Evolutionary conservation across 2,329 filamentous ascomycete species (phyloP).

Genomic region (Rhynchosporium secalis): DNA sequence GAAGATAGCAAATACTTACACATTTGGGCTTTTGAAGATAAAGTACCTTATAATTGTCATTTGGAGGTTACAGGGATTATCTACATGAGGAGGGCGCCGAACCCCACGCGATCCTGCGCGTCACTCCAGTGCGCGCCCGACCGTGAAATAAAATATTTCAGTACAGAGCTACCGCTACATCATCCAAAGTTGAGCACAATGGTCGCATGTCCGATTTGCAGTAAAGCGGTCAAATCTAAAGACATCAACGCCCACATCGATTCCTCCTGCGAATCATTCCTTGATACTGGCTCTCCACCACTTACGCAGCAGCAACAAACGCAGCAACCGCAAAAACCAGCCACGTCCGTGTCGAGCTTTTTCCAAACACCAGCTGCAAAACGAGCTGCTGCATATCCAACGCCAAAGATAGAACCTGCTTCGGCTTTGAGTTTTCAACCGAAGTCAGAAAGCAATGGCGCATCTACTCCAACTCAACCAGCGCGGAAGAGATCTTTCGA

Average conservation of each 20-base stretch:
- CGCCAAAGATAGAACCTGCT: slow-evolving; percentile 38
- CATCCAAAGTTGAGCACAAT: slow-evolving; percentile 24
- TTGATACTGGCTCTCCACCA: slow-evolving; percentile 52
- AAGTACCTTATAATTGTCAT: too few species aligned
- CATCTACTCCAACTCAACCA: slow-evolving; percentile 26
- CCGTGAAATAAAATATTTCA: background rate
- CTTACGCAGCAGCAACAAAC: slow-evolving; percentile 41
- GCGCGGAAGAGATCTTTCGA: slow-evolving; percentile 39
- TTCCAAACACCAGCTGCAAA: slow-evolving; percentile 63
- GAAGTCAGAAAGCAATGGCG: slow-evolving; percentile 39
- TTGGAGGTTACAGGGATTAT: too few species aligned
- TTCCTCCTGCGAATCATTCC: slow-evolving; percentile 69
- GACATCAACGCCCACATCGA: slow-evolving; percentile 92
- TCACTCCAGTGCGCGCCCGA: too few species aligned
- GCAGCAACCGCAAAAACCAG: slow-evolving; percentile 41
- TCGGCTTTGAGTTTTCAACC: slow-evolving; percentile 39
- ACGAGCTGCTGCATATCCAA: slow-evolving; percentile 43
- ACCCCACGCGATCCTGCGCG: too few species aligned
- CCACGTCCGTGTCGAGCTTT: slow-evolving; percentile 56
- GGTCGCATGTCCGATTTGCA: slow-evolving; percentile 82
- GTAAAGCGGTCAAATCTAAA: slow-evolving; percentile 66
- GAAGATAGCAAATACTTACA: too few species aligned
- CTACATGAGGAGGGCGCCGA: too few species aligned
- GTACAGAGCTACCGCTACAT: background rate
- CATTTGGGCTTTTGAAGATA: too few species aligned